Conservation (phyloP, 2,329 filamentous ascomycete species). For the Trichoderma sp. region DNA sequence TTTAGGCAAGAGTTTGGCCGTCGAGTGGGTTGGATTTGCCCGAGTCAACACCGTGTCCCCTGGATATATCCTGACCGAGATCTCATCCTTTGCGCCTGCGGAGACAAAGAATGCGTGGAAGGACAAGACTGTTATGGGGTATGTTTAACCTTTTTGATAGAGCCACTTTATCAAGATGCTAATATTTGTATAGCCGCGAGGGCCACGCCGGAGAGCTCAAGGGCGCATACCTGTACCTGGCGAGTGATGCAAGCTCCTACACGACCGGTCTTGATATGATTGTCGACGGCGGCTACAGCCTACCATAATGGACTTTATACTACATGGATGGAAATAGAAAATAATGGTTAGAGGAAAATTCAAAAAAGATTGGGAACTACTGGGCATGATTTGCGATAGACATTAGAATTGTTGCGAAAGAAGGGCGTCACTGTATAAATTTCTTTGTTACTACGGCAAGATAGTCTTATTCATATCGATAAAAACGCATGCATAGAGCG, state of each 20-base stretch:
- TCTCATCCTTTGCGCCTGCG: constrained; percentile 65
- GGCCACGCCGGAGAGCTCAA: constrained; percentile 76
- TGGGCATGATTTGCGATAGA: background rate
- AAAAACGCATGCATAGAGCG: background rate
- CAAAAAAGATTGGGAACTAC: background rate
- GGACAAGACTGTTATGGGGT: constrained; percentile 79
- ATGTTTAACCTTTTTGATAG: constrained; percentile 35
- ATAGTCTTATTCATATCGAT: background rate
- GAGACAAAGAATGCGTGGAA: constrained; percentile 75
- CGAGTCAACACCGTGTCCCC: constrained; percentile 74
- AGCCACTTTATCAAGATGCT: background rate
- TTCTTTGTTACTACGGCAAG: background rate
- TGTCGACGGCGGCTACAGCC: constrained; percentile 74
- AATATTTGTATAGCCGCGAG: constrained; percentile 57
- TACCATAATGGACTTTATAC: constrained; percentile 44
- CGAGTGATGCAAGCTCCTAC: constrained; percentile 81
- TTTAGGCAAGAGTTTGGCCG: constrained; percentile 67
- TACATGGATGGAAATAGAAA: background rate
- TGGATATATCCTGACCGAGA: constrained; percentile 76
- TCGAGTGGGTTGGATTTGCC: constrained; percentile 78
- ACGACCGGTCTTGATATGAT: constrained; percentile 76
- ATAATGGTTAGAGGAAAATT: background rate
- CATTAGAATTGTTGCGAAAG: background rate
- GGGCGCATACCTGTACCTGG: constrained; percentile 80
- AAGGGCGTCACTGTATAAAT: background rate